Base-by-base conservation (phyloP, 2,329 filamentous ascomycete species). In the Cladosporium cucumerinum region DNA sequence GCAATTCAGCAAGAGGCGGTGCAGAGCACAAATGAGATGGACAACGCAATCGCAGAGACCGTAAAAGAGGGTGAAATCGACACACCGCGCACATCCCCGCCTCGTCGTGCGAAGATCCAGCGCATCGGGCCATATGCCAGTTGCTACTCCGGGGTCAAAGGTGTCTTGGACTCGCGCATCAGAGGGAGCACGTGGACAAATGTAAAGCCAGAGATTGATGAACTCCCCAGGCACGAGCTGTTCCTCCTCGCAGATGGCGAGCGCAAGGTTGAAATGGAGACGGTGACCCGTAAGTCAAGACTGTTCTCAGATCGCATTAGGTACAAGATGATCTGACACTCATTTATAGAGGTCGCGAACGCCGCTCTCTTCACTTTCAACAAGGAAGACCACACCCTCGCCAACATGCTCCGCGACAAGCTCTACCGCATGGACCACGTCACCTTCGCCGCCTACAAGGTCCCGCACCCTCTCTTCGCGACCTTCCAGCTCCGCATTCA, bases 341-440 rank as follows among this genome's bases (percentile, higher is more conserved):
- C 48, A 39, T 57, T 49, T 28, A 26, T 11, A 43, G 63, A 65
- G 57, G 55, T 96, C 76, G 92, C 94, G 25, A 96, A 97, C 77
- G 93, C 91, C n/a, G 91, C 92, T 11, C 91, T 97, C 79, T 99
- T 99, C 81, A 88, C 92, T 66, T 88, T 99, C 80, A 92, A 92
- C 80, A 98, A 97, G 79, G 95, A 99, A 78, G 95, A 99, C 73
- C 94, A 97, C 80, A 97, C 94, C 1, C 86, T 99, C 28, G 95
- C 89, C 72, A 97, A 99, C 78, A 85, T 99, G 64, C 85, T 99
- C 64, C 86, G 90, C 57, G 89, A 92, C 73, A 91, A 94, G 73
- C 89, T 99, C 65, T 88, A 95, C 80, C 88, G 91, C 77, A 90
- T 92, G 73, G 86, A 87, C 21, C 89, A 96, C 76, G 90, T 99